phyloP scores from a whole-genome alignment of 257 asterid species.

The Solanum bukasovii region DNA sequence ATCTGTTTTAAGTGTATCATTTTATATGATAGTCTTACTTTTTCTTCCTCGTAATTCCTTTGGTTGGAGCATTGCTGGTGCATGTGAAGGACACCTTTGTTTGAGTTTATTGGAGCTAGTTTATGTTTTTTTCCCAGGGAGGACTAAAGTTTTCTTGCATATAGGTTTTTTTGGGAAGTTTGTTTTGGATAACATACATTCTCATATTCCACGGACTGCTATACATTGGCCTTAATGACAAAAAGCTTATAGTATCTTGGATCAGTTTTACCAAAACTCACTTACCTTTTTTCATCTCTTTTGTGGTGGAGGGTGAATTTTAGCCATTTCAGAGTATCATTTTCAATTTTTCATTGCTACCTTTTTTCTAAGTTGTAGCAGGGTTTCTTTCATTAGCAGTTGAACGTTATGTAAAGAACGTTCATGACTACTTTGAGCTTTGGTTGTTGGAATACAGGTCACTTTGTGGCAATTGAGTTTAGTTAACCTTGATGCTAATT shows the following conservation, averaged over 20 bases:
- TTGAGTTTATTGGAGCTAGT: not conserved
- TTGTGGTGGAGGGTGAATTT: not conserved
- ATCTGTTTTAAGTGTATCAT: not conserved
- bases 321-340: not conserved
- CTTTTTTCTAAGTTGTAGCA: not conserved
- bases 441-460: not conserved
- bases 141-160: not conserved
- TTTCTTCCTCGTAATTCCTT: not conserved
- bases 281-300: not conserved
- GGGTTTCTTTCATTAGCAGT: not conserved
- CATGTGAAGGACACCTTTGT: not conserved
- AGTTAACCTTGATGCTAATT: not conserved
- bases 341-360: not conserved
- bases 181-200: not conserved
- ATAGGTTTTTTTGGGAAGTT: not conserved
- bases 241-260: not conserved
- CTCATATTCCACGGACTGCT: not conserved
- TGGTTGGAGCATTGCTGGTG: not conserved
- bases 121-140: not conserved
- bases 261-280: not conserved
- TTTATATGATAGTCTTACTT: not conserved
- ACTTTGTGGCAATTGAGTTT: not conserved
- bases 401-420: not conserved
- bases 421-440: not conserved
- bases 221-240: not conserved